Conservation (phyloP, 352 stramenopile genomes). For the Phytophthora litchii region DNA sequence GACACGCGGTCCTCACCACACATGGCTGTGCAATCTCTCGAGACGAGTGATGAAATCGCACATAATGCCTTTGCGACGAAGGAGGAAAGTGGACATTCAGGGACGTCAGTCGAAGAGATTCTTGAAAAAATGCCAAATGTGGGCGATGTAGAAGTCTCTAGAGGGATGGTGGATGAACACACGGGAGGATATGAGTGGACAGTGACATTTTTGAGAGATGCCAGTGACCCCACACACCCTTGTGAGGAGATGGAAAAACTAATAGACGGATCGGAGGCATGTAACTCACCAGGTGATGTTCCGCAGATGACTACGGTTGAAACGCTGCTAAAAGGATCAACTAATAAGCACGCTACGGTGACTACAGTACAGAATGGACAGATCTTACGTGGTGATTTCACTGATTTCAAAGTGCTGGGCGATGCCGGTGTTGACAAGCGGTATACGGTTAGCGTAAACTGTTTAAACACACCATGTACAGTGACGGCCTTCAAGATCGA, state of each 20-base stretch:
- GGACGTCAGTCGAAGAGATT: slow-evolving; percentile 95
- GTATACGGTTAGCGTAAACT: slow-evolving; percentile 27
- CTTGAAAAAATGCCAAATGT: slow-evolving; percentile 94
- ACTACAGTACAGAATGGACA: slow-evolving; percentile 55
- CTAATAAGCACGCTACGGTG: slow-evolving; percentile 31
- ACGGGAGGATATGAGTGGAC: slow-evolving; percentile 96
- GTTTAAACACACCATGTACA: slow-evolving; percentile 22
- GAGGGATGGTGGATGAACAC: slow-evolving; percentile 77
- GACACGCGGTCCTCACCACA: slow-evolving; percentile 74
- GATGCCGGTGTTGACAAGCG: slow-evolving; percentile 65
- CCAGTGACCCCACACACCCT: slow-evolving; percentile 37
- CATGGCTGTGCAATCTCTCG: slow-evolving; percentile 69
- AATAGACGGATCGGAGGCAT: slow-evolving; percentile 58
- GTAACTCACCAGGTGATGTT: slow-evolving; percentile 94
- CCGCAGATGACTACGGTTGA: slow-evolving; percentile 63
- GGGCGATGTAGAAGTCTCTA: slow-evolving; percentile 92
- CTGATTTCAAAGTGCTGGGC: slow-evolving; percentile 79
- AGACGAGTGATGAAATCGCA: slow-evolving; percentile 84
- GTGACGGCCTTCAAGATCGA: slow-evolving; percentile 18
- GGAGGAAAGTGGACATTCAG: slow-evolving; percentile 89
- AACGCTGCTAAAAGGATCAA: slow-evolving; percentile 39
- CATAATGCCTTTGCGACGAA: slow-evolving; percentile 93
- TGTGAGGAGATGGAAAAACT: slow-evolving; percentile 72
- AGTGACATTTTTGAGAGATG: slow-evolving; percentile 94
- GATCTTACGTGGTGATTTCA: slow-evolving; percentile 91